Evolutionary conservation across 345 rosid species (phyloP).

Genomic region (Abelmoschus esculentus): DNA sequence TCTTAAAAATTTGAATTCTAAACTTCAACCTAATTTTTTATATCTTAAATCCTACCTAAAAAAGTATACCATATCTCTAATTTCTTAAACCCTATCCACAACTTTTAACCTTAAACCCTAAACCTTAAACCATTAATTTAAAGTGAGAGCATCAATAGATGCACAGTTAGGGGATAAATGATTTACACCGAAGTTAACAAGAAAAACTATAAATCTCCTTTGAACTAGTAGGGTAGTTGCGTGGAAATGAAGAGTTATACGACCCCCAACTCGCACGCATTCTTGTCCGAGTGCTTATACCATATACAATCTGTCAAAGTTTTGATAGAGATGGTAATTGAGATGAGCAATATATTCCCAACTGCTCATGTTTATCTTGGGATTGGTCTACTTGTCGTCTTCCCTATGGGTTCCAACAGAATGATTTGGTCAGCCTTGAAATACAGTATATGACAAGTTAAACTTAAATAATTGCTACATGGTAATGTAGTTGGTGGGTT

Average conservation of each 20-base stretch:
- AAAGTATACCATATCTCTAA: too few relatives aligned
- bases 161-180: too few relatives aligned
- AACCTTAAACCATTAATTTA: too few relatives aligned
- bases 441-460: neutral
- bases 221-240: neutral
- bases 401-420: constrained; percentile 10
- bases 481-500: constrained; percentile 19
- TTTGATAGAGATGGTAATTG: neutral
- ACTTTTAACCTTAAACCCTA: too few relatives aligned
- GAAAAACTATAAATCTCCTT: neutral
- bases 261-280: neutral
- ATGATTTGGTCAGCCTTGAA: constrained; percentile 14
- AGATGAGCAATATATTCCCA: neutral
- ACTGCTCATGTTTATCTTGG: constrained; percentile 1
- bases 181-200: too few relatives aligned
- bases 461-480: neutral
- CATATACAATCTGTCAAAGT: neutral
- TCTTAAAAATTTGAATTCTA: too few relatives aligned
- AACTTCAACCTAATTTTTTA: too few relatives aligned
- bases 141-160: too few relatives aligned
- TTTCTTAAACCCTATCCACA: too few relatives aligned
- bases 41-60: too few relatives aligned
- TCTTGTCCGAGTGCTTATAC: constrained; percentile 1
- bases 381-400: constrained; percentile 16
- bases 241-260: constrained; percentile 11